A percentile compares a stretch with the other conserved stretches of the same genome.
These are phyloP conservation scores for Perkinsus olseni DNA, from an alignment of 169 alveolate species.

Conservation along the genomic window DNA sequence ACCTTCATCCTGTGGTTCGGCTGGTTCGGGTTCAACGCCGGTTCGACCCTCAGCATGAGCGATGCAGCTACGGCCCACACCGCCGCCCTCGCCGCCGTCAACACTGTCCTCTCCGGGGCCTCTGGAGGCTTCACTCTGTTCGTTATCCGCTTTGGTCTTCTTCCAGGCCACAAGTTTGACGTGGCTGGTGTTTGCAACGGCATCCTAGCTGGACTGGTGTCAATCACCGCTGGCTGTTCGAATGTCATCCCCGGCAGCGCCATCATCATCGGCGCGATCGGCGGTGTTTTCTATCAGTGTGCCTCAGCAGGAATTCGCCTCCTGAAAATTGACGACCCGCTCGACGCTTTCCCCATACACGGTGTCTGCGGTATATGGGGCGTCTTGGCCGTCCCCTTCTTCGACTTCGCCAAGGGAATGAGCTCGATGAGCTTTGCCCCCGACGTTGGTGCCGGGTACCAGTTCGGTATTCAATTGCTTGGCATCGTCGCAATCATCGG, in stretches of 20 bases:
- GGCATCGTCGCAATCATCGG: not conserved
- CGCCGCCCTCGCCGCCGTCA: slow-evolving; percentile 18
- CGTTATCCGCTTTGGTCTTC: not conserved
- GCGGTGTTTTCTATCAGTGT: not conserved
- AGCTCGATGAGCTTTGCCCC: not conserved
- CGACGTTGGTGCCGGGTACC: not conserved
- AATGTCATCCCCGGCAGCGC: not conserved
- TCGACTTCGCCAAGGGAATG: slow-evolving; percentile 17
- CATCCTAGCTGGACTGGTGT: slow-evolving; percentile 25
- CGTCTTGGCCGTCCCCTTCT: slow-evolving; percentile 14
- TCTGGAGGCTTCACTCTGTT: slow-evolving; percentile 11
- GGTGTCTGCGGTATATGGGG: slow-evolving; percentile 34
- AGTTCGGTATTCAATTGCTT: not conserved
- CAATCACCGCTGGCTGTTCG: slow-evolving; percentile 28
- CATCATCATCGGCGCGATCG: not conserved
- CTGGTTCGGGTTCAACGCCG: slow-evolving; percentile 16
- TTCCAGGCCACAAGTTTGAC: not conserved
- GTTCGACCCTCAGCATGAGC: not conserved
- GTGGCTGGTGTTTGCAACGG: slow-evolving; percentile 26
- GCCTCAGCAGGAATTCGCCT: not conserved
- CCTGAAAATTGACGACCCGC: slow-evolving; percentile 25
- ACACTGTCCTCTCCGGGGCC: slow-evolving; percentile 24
- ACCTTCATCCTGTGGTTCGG: slow-evolving; percentile 13
- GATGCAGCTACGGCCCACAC: not conserved
- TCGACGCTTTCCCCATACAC: slow-evolving; percentile 31